Evolutionary conservation across 768 basidiomycete genomes (phyloP).

Genomic region (Coprinellus aureogranulatus): DNA sequence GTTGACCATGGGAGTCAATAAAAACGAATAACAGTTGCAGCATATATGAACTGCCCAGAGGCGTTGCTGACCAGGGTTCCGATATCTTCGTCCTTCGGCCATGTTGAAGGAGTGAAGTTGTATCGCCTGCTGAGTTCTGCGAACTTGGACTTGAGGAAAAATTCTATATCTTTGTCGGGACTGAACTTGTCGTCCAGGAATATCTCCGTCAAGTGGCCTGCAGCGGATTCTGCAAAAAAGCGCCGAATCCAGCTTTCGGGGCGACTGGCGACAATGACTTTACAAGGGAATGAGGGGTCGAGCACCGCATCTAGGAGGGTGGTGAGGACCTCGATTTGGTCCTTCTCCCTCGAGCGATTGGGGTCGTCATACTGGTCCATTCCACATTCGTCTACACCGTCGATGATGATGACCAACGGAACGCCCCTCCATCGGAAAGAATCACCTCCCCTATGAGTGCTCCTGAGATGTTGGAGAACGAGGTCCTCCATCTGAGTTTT

Average conservation of each 20-base stretch:
- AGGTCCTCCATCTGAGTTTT: background rate
- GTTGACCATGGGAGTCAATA: background rate
- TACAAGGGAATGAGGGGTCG: background rate
- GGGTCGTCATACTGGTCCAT: background rate
- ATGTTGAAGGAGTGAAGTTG: background rate
- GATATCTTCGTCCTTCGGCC: background rate
- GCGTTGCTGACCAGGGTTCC: background rate
- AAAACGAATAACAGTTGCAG: background rate
- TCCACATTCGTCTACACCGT: constrained; percentile 4
- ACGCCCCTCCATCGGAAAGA: too few relatives aligned
- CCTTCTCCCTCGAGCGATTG: background rate
- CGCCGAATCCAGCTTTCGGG: background rate
- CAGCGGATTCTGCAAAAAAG: background rate
- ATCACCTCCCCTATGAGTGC: too few relatives aligned
- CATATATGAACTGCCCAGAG: constrained; percentile 6
- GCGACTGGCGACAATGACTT: background rate
- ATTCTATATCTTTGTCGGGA: background rate
- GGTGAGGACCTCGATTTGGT: background rate
- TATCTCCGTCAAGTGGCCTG: background rate
- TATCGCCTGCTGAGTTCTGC: background rate
- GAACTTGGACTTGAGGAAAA: background rate
- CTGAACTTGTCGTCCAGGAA: background rate
- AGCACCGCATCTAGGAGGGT: background rate
- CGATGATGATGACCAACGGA: constrained; percentile 2
- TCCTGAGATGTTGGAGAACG: background rate